Conservation (phyloP, 257 asterid genomes). For the Petunia secreta region DNA sequence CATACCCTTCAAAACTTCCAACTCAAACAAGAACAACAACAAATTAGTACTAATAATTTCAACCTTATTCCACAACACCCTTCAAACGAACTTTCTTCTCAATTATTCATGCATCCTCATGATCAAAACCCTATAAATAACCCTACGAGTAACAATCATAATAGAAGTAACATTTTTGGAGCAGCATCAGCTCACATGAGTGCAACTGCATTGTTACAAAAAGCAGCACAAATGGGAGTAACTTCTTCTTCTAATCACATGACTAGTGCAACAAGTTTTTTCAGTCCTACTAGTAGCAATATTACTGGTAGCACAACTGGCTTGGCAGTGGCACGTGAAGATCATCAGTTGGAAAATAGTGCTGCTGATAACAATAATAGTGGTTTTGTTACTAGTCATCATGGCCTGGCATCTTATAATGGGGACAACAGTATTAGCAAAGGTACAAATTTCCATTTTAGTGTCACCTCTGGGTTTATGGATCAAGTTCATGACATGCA, state of each 20-base stretch:
- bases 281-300: not conserved
- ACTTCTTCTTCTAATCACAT: constrained; percentile 47
- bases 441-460: constrained; percentile 1
- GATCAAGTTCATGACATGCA: constrained; percentile 26
- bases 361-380: not conserved
- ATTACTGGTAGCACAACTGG: constrained; percentile 3
- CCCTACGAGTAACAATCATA: too few relatives aligned
- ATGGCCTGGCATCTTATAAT: constrained; percentile 16
- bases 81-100: constrained; percentile 22
- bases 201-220: constrained; percentile 70
- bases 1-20: constrained; percentile 38
- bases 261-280: constrained; percentile 9
- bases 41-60: not conserved
- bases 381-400: constrained; percentile 14
- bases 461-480: constrained; percentile 24
- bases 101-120: constrained; percentile 23
- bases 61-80: not conserved
- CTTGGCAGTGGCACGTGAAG: constrained; percentile 13
- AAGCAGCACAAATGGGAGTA: constrained; percentile 74
- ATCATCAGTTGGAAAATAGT: constrained; percentile 2
- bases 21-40: constrained; percentile 51
- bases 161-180: not conserved
- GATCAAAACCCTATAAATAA: constrained; percentile 41
- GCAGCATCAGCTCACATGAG: constrained; percentile 51
- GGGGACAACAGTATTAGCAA: not conserved